Evolutionary conservation across 2,329 filamentous ascomycete species (phyloP).

Genomic region (Neophaeococcomyces mojaviensis): DNA sequence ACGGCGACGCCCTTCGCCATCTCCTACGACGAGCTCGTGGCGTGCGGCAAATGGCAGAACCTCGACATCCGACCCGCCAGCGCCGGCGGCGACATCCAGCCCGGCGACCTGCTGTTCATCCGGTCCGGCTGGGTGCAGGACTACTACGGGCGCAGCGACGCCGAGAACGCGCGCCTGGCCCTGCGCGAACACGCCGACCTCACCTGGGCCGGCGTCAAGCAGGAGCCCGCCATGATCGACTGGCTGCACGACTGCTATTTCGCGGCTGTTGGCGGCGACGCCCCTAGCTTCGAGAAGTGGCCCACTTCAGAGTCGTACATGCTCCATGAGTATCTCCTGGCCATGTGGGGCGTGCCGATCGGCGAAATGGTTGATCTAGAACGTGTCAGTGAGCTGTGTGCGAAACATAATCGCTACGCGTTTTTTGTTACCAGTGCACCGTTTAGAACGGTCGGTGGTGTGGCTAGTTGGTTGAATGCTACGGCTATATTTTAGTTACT

Average conservation of each 20-base stretch:
- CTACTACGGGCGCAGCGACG: conserved; percentile 42
- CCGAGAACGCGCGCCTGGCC: conserved; percentile 28
- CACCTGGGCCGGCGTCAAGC: conserved; percentile 45
- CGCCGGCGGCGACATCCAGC: conserved; percentile 48
- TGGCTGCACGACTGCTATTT: conserved; percentile 67
- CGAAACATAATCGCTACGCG: conserved; percentile 30
- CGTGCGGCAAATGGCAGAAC: conserved; percentile 52
- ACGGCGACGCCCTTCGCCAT: conserved; percentile 49
- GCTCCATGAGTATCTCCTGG: conserved; percentile 35
- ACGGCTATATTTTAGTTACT: conserved; percentile 34
- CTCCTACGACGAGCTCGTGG: conserved; percentile 47
- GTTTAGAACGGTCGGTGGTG: conserved; percentile 35
- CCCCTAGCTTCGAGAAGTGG: conserved; percentile 56
- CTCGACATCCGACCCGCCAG: conserved; percentile 52
- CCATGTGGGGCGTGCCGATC: conserved; percentile 39
- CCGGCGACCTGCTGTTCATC: conserved; percentile 60
- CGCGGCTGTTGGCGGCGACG: conserved; percentile 57
- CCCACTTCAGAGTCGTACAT: conserved; percentile 38
- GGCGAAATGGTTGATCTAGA: conserved; percentile 42
- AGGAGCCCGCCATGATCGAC: conserved; percentile 49
- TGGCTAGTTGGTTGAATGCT: conserved; percentile 37
- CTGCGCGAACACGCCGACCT: conserved; percentile 22
- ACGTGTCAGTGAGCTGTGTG: conserved; percentile 28
- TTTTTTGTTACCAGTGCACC: conserved; percentile 39
- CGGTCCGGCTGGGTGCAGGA: conserved; percentile 56